Evolutionary conservation across 169 alveolate species (phyloP), one percentile per base, ranked within the genome.

Genomic region (Cryptosporidium andersoni): DNA sequence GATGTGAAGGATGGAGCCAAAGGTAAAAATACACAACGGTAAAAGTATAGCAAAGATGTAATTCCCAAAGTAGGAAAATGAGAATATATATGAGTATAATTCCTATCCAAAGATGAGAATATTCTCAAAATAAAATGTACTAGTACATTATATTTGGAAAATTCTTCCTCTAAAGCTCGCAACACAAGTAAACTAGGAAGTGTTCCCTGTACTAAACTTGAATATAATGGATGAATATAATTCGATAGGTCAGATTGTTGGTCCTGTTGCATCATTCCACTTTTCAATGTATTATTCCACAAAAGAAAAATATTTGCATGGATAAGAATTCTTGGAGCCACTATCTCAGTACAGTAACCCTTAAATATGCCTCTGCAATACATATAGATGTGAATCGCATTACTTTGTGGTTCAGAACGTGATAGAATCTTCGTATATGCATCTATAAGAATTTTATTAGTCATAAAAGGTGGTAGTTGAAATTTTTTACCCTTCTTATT

Each of bases 101-200:
- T 74, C 60, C 85, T 74, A 64, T 74, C 85, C 34, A 74, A 74
- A 48, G 55, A 58, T 4, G 74, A 66, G 60, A 74, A 74, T 6
- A 74, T 60, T 43, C 68, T 64, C 25, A 62, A 58, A 4, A 74
- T 4, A 56, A 74, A 62, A 42, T 74, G 85, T 45, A 55, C 58
- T 12, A 74, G 37, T 45, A 74, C 85, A 48, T 68, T 74, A 39
- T 45, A 74, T 45, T 74, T 74, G 11, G 85, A 66, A 74, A 74
- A 74, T 43, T 74, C 85, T 16, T 74, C 85, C 39, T 74, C 85
- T 8, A 74, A 16, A 9, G 60, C 67, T 47, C 34, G 55, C 6
- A 74, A 55, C 12, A 74, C 36, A 8, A 74, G 63, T 7, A 74
- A 47, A 34, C 85, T 74, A 2, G 85, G 85, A 25, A 74, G 34